Percentiles rank a stretch among this genome's conserved stretches.
phyloP scores from a whole-genome alignment of 306 rosid species.

The Urtica urens region DNA sequence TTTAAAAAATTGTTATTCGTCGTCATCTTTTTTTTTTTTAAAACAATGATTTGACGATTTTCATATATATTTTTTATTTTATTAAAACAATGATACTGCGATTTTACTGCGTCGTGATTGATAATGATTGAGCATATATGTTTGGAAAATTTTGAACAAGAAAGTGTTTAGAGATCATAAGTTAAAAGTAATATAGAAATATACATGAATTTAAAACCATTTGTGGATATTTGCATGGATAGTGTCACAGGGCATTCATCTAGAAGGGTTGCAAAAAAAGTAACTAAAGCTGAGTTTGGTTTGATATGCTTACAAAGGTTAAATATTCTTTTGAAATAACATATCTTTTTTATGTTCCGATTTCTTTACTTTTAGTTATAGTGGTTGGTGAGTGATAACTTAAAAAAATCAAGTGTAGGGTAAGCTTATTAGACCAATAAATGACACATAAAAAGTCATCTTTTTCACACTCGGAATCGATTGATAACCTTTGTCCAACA shows the following conservation, averaged over 20 bases:
- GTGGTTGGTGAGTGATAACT: slow-evolving; percentile 26
- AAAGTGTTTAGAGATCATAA: too few species aligned
- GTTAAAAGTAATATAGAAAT: too few species aligned
- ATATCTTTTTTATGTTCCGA: background rate
- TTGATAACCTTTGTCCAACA: background rate
- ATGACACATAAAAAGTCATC: background rate
- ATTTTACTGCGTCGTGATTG: too few species aligned
- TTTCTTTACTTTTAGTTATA: slow-evolving; percentile 1
- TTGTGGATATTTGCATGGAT: slow-evolving; percentile 2
- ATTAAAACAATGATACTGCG: too few species aligned
- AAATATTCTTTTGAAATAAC: background rate
- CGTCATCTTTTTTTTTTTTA: too few species aligned
- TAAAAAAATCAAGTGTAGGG: background rate
- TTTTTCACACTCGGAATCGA: background rate
- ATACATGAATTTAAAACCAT: too few species aligned
- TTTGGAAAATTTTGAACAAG: too few species aligned
- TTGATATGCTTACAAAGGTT: background rate
- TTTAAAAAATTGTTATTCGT: too few species aligned
- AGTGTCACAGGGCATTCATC: background rate
- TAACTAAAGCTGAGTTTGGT: background rate
- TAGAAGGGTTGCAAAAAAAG: slow-evolving; percentile 5
- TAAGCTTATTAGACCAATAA: background rate
- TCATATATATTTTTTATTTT: too few species aligned
- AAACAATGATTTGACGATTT: too few species aligned
- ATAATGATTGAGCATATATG: too few species aligned